Percentiles rank a stretch among this genome's conserved stretches.
These are phyloP conservation scores for Juglanconis sp. DNA, from an alignment of 2,329 filamentous ascomycete species.

Conservation along the genomic window DNA sequence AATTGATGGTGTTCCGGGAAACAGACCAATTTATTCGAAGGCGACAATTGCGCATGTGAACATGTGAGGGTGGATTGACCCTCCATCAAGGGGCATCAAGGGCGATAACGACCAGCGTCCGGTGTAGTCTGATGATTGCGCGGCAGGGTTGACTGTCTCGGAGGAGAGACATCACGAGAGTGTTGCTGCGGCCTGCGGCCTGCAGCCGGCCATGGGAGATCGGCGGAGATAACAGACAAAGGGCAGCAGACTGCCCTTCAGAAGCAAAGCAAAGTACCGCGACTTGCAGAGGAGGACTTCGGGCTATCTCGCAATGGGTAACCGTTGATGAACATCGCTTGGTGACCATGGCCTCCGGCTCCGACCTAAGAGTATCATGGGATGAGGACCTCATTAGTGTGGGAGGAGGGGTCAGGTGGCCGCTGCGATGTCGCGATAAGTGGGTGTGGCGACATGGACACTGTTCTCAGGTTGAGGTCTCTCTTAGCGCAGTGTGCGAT, in stretches of 20 bases:
- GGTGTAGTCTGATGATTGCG: background rate
- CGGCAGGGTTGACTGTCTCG: constrained; percentile 1
- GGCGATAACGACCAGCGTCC: background rate
- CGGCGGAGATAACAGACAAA: background rate
- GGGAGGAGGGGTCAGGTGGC: constrained; percentile 16
- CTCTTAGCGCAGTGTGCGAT: constrained; percentile 15
- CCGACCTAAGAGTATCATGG: constrained; percentile 5
- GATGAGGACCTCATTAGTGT: constrained; percentile 4
- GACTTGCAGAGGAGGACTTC: background rate
- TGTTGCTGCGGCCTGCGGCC: background rate
- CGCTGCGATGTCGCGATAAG: constrained; percentile 4
- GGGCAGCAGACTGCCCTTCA: background rate
- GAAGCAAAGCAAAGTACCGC: background rate
- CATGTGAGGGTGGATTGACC: background rate
- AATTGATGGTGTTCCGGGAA: background rate
- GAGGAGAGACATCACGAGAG: background rate
- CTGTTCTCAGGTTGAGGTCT: background rate
- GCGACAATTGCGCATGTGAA: background rate
- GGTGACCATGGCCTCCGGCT: background rate
- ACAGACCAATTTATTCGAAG: background rate
- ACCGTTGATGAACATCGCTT: background rate
- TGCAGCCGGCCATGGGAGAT: background rate
- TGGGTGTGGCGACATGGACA: constrained; percentile 15
- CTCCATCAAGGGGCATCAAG: background rate
- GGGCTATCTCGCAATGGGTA: background rate